Evolutionary conservation across 2,329 filamentous ascomycete genomes (phyloP).

Genomic region (Pseudopyrenochaeta lycopersici): DNA sequence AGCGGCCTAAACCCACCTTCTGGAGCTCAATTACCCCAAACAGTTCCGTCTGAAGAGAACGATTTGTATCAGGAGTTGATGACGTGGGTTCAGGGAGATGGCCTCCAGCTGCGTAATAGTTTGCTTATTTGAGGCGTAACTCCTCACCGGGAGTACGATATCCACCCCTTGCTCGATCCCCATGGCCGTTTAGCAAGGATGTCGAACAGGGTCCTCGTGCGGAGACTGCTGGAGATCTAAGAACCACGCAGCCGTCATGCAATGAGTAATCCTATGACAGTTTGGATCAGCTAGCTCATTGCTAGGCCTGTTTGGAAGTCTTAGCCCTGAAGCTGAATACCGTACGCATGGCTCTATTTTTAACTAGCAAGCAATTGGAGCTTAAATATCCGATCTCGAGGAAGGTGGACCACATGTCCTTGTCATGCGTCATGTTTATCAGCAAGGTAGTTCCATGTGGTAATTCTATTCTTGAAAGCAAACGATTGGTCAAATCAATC

Average conservation of each 20-base stretch:
- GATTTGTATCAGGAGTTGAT: constrained; percentile 22
- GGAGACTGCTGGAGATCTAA: too few relatives aligned
- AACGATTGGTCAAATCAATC: background rate
- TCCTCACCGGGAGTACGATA: background rate
- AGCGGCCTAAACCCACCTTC: background rate
- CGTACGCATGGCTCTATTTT: background rate
- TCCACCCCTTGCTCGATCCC: background rate
- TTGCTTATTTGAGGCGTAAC: constrained; percentile 20
- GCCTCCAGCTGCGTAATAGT: constrained; percentile 17
- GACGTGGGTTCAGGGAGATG: constrained; percentile 27
- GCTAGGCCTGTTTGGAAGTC: background rate
- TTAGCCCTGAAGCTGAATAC: background rate
- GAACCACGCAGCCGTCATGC: background rate
- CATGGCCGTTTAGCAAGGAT: background rate
- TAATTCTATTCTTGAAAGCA: background rate
- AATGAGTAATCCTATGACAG: background rate
- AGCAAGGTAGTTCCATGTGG: constrained; percentile 1
- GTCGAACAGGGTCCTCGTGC: too few relatives aligned
- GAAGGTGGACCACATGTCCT: background rate
- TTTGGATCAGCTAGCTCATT: background rate
- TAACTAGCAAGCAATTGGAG: too few relatives aligned
- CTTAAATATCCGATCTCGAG: background rate
- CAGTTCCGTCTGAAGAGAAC: constrained; percentile 1
- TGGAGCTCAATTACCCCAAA: constrained; percentile 2
- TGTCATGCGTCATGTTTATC: background rate